A percentile compares a stretch with the other conserved stretches of the same genome.
Evolutionary conservation across 495 filamentous ascomycete species (phyloP).

Genomic region (Saxispiralis lemnorum): DNA sequence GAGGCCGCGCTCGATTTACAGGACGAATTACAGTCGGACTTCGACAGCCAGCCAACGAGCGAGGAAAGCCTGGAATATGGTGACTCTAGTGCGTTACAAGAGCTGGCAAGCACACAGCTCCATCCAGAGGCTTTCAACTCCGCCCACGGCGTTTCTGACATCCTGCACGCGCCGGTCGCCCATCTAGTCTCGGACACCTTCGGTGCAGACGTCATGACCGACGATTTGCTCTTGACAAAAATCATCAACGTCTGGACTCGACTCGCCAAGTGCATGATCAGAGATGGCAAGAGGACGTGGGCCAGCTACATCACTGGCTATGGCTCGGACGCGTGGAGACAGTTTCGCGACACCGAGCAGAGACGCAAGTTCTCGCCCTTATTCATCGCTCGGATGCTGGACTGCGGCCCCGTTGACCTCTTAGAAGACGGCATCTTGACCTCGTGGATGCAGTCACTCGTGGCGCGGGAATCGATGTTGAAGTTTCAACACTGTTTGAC

Average conservation of each 20-base stretch:
- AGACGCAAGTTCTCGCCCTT: slow-evolving; percentile 44
- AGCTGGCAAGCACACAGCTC: slow-evolving; percentile 13
- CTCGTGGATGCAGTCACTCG: slow-evolving; percentile 44
- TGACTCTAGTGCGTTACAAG: slow-evolving; percentile 40
- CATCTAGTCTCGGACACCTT: slow-evolving; percentile 51
- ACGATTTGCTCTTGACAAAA: slow-evolving; percentile 38
- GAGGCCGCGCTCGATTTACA: slow-evolving; percentile 18
- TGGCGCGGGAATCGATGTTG: slow-evolving; percentile 46
- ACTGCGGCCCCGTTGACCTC: neutral
- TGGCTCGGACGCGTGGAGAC: slow-evolving; percentile 40
- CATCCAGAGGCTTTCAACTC: slow-evolving; percentile 15
- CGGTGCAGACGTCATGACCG: slow-evolving; percentile 40
- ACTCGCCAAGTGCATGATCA: slow-evolving; percentile 20
- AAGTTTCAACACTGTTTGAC: slow-evolving; percentile 52
- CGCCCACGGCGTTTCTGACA: slow-evolving; percentile 15
- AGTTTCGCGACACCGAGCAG: slow-evolving; percentile 44
- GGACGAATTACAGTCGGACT: neutral
- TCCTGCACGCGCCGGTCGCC: slow-evolving; percentile 34
- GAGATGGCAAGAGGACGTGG: slow-evolving; percentile 31
- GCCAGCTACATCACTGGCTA: slow-evolving; percentile 39
- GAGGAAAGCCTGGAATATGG: slow-evolving; percentile 66
- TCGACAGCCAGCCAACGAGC: slow-evolving; percentile 15
- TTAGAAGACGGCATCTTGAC: slow-evolving; percentile 35
- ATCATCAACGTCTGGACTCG: slow-evolving; percentile 24
- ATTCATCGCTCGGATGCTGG: slow-evolving; percentile 37